Percentiles rank a stretch among this genome's conserved stretches.
These are phyloP conservation scores for Colletotrichum horii DNA, from an alignment of 2,329 filamentous ascomycete species.

Conservation along the genomic window DNA sequence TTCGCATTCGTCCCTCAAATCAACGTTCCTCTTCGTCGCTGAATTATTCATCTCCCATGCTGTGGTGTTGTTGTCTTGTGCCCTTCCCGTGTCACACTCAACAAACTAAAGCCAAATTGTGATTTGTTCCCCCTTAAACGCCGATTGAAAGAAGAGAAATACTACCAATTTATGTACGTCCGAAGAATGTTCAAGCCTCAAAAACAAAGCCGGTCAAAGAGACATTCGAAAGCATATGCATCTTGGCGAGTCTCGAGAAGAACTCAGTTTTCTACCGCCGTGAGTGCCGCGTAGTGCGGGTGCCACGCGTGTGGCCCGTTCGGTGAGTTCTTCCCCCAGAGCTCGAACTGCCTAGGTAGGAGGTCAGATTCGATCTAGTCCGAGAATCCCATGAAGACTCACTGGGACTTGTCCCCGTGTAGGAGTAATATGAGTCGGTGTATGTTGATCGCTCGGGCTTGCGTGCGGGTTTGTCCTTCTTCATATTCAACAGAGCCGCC, in stretches of 20 bases:
- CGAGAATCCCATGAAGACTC: slow-evolving; percentile 38
- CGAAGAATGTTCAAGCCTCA: neutral
- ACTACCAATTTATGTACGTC: slow-evolving; percentile 17
- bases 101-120: neutral
- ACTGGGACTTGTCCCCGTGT: slow-evolving; percentile 57
- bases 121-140: neutral
- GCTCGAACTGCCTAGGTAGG: slow-evolving; percentile 48
- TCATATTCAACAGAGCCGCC: slow-evolving; percentile 58
- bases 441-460: slow-evolving; percentile 47
- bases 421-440: slow-evolving; percentile 60
- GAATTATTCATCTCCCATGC: slow-evolving; percentile 7
- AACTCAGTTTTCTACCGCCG: slow-evolving; percentile 29
- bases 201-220: neutral
- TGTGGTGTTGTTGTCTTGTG: neutral
- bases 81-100: neutral
- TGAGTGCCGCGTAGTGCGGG: slow-evolving; percentile 30
- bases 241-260: neutral
- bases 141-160: neutral
- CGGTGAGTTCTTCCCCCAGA: slow-evolving; percentile 47
- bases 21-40: slow-evolving; percentile 5
- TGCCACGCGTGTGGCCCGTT: slow-evolving; percentile 18
- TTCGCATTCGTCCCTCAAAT: slow-evolving; percentile 17
- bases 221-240: neutral
- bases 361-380: slow-evolving; percentile 23
- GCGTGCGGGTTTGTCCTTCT: slow-evolving; percentile 50